Conservation (phyloP, 2,329 filamentous ascomycete genomes). For the Alternaria dauci region DNA sequence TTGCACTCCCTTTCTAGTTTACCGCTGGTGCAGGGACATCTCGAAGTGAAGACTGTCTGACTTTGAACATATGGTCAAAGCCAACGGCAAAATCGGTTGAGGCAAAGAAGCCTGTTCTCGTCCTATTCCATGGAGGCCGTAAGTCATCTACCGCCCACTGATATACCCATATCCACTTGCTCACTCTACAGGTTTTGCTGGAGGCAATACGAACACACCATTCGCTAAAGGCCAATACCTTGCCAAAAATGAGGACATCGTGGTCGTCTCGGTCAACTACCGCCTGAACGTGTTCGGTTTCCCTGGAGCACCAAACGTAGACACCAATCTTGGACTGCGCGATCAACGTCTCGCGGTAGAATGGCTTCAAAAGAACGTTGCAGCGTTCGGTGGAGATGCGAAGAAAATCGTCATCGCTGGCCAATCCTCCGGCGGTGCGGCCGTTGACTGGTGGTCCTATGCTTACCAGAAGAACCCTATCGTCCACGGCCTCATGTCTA, state of each 20-base stretch:
- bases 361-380: constrained; percentile 62
- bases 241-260: constrained; percentile 48
- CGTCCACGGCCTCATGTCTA: constrained; percentile 55
- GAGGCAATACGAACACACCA: constrained; percentile 28
- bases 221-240: constrained; percentile 51
- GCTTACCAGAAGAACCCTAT: constrained; percentile 59
- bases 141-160: constrained; percentile 20
- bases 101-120: constrained; percentile 48
- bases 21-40: constrained; percentile 27
- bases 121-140: constrained; percentile 55
- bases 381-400: constrained; percentile 60
- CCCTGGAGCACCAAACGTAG: constrained; percentile 36
- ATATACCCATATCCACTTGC: neutral
- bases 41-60: constrained; percentile 43
- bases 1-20: constrained; percentile 8
- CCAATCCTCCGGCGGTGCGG: constrained; percentile 56
- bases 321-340: constrained; percentile 60
- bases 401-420: constrained; percentile 57
- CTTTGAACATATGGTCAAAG: constrained; percentile 46
- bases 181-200: constrained; percentile 40
- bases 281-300: constrained; percentile 51
- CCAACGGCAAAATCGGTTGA: constrained; percentile 22
- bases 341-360: constrained; percentile 64
- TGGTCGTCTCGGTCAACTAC: constrained; percentile 55
- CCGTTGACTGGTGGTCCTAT: constrained; percentile 50